phyloP scores from a whole-genome alignment of 306 rosid species.

The Dryas alaskensis region DNA sequence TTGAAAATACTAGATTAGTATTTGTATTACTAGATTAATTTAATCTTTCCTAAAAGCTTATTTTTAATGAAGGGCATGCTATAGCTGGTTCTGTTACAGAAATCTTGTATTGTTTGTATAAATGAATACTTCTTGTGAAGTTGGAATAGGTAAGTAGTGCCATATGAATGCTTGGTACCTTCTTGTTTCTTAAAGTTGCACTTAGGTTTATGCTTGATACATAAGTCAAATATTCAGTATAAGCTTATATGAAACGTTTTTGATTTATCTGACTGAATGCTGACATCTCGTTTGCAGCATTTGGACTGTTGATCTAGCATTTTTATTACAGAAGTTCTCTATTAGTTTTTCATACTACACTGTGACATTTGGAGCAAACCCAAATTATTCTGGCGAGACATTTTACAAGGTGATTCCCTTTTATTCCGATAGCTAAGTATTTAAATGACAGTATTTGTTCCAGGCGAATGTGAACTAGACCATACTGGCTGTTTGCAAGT shows the following conservation, averaged over 20 bases:
- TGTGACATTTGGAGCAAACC: slow-evolving; percentile 88
- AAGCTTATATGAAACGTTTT: slow-evolving; percentile 25
- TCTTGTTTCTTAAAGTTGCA: slow-evolving; percentile 12
- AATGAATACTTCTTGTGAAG: not conserved
- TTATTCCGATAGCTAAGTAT: not conserved
- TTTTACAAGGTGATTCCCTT: slow-evolving; percentile 78
- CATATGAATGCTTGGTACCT: not conserved
- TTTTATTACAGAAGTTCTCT: slow-evolving; percentile 67
- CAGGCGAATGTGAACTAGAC: not conserved
- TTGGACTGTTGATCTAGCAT: slow-evolving; percentile 98
- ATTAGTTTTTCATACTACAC: slow-evolving; percentile 82
- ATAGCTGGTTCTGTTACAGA: not conserved
- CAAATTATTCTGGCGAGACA: slow-evolving; percentile 78
- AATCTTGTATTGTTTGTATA: not conserved
- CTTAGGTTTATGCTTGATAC: not conserved
- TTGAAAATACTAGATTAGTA: not conserved
- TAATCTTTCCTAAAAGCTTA: not conserved
- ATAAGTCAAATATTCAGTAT: not conserved
- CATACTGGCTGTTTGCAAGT: not conserved
- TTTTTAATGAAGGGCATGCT: not conserved
- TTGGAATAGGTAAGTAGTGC: slow-evolving; percentile 10
- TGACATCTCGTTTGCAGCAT: slow-evolving; percentile 60
- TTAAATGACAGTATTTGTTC: not conserved
- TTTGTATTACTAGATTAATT: slow-evolving; percentile 2
- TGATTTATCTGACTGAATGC: slow-evolving; percentile 29